These are phyloP conservation scores for Ophiocordyceps camponoti-leonardi DNA, from an alignment of 2,329 filamentous ascomycete species.

Conservation along the genomic window DNA sequence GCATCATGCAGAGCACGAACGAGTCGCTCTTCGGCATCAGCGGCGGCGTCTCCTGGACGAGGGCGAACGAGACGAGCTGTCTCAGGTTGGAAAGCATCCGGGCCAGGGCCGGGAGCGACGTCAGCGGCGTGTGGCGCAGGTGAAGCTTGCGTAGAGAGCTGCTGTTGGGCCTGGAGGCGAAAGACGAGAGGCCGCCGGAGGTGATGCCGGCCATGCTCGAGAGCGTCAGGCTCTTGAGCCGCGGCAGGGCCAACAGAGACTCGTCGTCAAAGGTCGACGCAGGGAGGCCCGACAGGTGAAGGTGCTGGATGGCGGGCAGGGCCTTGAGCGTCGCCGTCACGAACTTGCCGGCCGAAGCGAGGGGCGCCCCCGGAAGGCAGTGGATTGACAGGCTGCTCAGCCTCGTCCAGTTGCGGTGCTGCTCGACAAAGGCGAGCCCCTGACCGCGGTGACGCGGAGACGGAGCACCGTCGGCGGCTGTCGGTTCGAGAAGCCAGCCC, in stretches of 20 bases:
- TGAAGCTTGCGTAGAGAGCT: constrained; percentile 29
- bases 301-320: constrained; percentile 36
- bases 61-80: constrained; percentile 28
- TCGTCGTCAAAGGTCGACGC: constrained; percentile 37
- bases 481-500: constrained; percentile 36
- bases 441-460: constrained; percentile 12
- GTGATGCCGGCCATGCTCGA: constrained; percentile 38
- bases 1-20: constrained; percentile 41
- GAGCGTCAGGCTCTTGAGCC: constrained; percentile 36
- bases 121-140: constrained; percentile 37
- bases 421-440: constrained; percentile 27
- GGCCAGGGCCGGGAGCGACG: constrained; percentile 37
- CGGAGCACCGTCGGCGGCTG: not conserved
- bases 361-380: constrained; percentile 35
- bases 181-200: constrained; percentile 35
- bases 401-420: constrained; percentile 37
- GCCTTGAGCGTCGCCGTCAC: constrained; percentile 30
- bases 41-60: constrained; percentile 38
- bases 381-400: constrained; percentile 40
- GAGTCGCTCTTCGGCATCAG: constrained; percentile 35
- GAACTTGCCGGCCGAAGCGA: constrained; percentile 30
- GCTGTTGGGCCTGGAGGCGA: constrained; percentile 32
- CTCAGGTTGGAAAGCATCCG: constrained; percentile 40
- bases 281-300: constrained; percentile 42
- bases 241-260: constrained; percentile 35